A percentile compares a stretch with the other conserved stretches of the same genome.
phyloP scores from a whole-genome alignment of 2,329 filamentous ascomycete genomes.

The Microascus cirrosus region DNA sequence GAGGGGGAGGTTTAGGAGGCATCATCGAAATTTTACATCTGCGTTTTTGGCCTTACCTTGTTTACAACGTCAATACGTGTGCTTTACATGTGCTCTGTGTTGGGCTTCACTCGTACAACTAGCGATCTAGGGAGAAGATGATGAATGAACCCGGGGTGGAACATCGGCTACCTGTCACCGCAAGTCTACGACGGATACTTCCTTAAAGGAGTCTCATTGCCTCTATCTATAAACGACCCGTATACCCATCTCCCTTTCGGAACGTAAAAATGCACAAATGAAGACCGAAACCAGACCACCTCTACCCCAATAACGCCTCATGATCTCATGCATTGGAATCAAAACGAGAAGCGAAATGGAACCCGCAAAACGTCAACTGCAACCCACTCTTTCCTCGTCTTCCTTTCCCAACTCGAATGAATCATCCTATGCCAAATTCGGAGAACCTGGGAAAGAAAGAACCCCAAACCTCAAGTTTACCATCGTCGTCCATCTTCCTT shows the following conservation, averaged over 20 bases:
- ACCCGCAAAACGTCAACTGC: not conserved
- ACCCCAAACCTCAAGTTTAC: not conserved
- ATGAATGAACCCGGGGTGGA: not conserved
- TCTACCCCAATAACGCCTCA: not conserved
- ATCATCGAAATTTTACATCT: not conserved
- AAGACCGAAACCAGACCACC: too few species aligned
- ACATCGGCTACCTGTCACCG: not conserved
- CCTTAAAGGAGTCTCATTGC: not conserved
- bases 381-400: not conserved
- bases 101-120: not conserved
- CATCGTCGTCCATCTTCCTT: not conserved
- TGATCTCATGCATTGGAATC: not conserved
- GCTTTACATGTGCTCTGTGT: not conserved
- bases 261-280: too few species aligned
- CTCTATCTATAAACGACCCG: not conserved
- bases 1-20: too few species aligned
- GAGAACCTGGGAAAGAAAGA: not conserved
- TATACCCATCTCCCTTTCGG: too few species aligned
- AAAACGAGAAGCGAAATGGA: not conserved
- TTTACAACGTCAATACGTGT: not conserved
- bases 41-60: not conserved
- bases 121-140: not conserved
- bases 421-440: not conserved
- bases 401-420: not conserved
- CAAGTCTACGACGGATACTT: not conserved